phyloP scores from a whole-genome alignment of 345 rosid species.

The Moricandia arvensis region DNA sequence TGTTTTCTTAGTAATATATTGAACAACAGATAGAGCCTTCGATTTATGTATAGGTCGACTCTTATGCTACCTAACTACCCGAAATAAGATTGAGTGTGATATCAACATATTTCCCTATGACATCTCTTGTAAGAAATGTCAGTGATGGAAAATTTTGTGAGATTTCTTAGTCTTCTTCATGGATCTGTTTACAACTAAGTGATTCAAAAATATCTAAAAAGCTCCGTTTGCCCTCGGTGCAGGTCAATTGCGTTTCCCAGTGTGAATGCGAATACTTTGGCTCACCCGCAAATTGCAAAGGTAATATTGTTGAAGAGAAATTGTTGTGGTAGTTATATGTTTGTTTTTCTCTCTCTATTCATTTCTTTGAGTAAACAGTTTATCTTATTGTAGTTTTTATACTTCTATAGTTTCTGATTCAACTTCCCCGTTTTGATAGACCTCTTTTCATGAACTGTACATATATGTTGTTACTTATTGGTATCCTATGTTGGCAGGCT shows the following conservation, averaged over 20 bases:
- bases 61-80: not conserved
- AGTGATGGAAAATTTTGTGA: not conserved
- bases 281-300: constrained; percentile 56
- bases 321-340: not conserved
- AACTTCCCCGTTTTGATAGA: not conserved
- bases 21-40: too few relatives aligned
- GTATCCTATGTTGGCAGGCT: constrained; percentile 53
- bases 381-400: constrained; percentile 8
- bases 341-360: not conserved
- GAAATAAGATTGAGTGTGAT: not conserved
- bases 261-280: constrained; percentile 49
- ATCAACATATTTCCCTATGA: not conserved
- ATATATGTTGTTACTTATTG: constrained; percentile 2
- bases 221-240: constrained; percentile 10
- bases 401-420: not conserved
- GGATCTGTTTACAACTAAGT: not conserved
- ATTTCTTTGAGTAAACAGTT: not conserved
- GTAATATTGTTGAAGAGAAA: constrained; percentile 39
- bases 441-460: not conserved
- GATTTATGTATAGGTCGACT: not conserved
- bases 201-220: constrained; percentile 8
- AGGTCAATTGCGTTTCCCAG: constrained; percentile 52
- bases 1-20: too few relatives aligned
- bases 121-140: constrained; percentile 5
- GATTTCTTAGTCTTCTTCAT: constrained; percentile 2